Evolutionary conservation across 371 early-diverging fungal genomes (phyloP), one percentile per base, ranked within the genome.

Genomic region (Syncephalastrum monosporum): DNA sequence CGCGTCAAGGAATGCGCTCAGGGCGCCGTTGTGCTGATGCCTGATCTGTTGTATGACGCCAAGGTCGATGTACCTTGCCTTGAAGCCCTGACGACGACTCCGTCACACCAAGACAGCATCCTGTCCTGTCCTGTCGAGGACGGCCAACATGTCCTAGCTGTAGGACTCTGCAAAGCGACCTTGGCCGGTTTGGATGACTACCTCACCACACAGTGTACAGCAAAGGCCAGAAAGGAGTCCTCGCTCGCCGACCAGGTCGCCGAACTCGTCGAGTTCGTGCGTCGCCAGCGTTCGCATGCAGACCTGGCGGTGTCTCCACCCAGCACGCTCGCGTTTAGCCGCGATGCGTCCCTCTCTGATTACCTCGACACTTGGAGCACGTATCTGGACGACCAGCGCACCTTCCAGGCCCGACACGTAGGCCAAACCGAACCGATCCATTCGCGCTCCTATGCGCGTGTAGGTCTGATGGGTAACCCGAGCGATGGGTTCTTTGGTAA

Each of bases 401-500:
- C 47, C 16, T 5, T 45, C 19, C 38, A 33, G 10, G 38, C 38
- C 2, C 15, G 8, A 16, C 41, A 43, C n/a, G 42, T 44, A 2
- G 45, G 64, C 46, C 57, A 68, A 15, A 42, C 50, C 0, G 43
- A 61, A 0, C 72, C 77, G 13, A 72, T 83, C 24, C 66, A 69
- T 42, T 57, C 64, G 12, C 62, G 62, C 23, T 71, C 83, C 12
- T 69, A 83, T 71, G 89, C 89, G 13, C 82, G 89, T 12, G 79
- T 87, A 7, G 89, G 89, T 1, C 56, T 89, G 25, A 80, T 89
- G 74, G 89, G 89, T 8, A 89, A 89, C 60, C 89, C 89, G 8
- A 80, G 80, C 43, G 89, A 89, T 64, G 89, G 88, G 2, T 89
- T 85, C 55, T 81, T 69, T 54, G 87, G 89, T 63, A 69, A 60